Evolutionary conservation across 345 rosid species (phyloP), one percentile per base, ranked within the genome.

Genomic region (Eucalyptus virginea): DNA sequence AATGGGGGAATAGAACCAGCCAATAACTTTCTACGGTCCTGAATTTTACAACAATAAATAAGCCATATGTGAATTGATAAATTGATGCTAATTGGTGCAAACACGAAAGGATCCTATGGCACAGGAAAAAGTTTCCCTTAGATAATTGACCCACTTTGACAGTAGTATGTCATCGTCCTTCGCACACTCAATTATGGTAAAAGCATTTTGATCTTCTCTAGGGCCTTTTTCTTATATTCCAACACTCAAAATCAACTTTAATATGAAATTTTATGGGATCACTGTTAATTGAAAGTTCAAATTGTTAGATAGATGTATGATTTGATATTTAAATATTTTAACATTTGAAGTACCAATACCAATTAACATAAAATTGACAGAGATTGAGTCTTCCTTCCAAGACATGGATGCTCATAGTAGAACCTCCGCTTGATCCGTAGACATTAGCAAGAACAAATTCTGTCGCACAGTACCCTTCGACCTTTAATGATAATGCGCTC

Each of bases 221-320:
- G 0, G 17, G 15, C 34, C 9, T 4, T 62, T 62, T 28, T n/a
- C n/a, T n/a, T 58, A 28, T 28, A 26, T 7, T n/a, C 10, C 37
- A n/a, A 65, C 19, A 30, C 72, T 15, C 9, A 15, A 30, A 7
- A 62, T 32, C 1, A 58, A 58, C 1, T 56, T 23, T 23, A 56
- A 56, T 56, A 0, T 23, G 3, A 9, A 10, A 58, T 11, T 58
- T 58, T 11, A 1, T 58, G 2, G 0, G n/a, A 24, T 58, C 0
- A 4, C 14, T 58, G 3, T 24, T 18, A 5, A 58, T 58, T 58
- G 6, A 10, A 58, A 58, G 1, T 58, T 58, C 3, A 60, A 60
- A 0, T 5, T 58, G n/a, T 58, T 58, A 5, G 1, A 60, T 60
- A 28, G 0, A 26, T 26, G 0, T 26, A 28, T 11, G 2, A 26